Conservation (phyloP, 1,139 yeast genomes). For the Magnusiomyces suaveolens region DNA sequence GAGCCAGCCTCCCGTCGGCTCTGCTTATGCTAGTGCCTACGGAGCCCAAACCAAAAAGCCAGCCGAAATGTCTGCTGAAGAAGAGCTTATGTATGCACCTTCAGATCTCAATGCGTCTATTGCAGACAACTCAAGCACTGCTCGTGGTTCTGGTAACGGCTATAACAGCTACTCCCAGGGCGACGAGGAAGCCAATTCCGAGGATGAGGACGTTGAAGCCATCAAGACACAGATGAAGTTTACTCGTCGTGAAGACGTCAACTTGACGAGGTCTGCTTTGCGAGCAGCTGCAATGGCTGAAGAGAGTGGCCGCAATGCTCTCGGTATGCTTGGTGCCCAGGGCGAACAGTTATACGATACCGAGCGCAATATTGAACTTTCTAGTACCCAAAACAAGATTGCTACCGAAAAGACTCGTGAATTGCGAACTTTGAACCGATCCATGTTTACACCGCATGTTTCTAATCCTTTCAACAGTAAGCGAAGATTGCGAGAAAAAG, state of each 20-base stretch:
- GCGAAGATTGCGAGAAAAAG: conserved; percentile 64
- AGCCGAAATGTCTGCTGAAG: conserved; percentile 42
- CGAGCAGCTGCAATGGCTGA: conserved; percentile 89
- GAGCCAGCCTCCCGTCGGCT: neutral
- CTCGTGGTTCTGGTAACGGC: neutral
- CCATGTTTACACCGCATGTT: conserved; percentile 73
- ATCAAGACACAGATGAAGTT: conserved; percentile 77
- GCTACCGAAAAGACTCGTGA: conserved; percentile 81
- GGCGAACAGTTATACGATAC: conserved; percentile 74
- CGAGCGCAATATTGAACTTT: conserved; percentile 65
- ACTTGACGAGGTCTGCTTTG: conserved; percentile 76
- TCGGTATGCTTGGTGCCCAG: conserved; percentile 89
- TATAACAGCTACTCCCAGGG: conserved; percentile 7
- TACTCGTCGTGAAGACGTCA: conserved; percentile 79
- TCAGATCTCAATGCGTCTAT: conserved; percentile 13
- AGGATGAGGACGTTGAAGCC: conserved; percentile 83
- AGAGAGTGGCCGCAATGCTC: conserved; percentile 76
- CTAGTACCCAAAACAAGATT: conserved; percentile 71
- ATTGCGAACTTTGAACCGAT: conserved; percentile 68
- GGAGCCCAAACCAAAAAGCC: conserved; percentile 27
- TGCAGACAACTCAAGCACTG: neutral
- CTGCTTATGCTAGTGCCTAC: neutral
- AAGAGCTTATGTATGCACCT: conserved; percentile 38
- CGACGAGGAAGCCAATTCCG: conserved; percentile 31
- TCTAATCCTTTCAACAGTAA: conserved; percentile 82